phyloP scores from a whole-genome alignment of 2,329 filamentous ascomycete genomes.

The Ilyonectria mors-panacis region DNA sequence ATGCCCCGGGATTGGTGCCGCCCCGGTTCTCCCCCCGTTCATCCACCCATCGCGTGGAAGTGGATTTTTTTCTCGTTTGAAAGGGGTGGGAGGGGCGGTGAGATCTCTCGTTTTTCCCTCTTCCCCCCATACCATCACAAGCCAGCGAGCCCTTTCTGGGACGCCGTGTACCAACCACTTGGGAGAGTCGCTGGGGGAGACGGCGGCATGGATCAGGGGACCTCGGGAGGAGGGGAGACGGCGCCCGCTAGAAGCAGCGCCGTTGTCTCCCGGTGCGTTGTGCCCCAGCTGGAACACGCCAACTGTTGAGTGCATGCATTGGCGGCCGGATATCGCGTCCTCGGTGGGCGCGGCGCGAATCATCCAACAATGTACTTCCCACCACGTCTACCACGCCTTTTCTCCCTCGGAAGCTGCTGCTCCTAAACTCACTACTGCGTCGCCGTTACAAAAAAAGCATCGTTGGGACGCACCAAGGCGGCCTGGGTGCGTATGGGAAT shows the following conservation, averaged over 20 bases:
- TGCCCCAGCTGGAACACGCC: slow-evolving; percentile 33
- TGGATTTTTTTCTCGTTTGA: slow-evolving; percentile 4
- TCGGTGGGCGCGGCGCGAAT: slow-evolving; percentile 24
- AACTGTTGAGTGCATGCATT: slow-evolving; percentile 50
- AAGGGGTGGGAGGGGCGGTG: slow-evolving; percentile 30
- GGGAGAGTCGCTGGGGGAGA: neutral
- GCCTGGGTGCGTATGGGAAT: slow-evolving; percentile 29
- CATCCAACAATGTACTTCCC: slow-evolving; percentile 32
- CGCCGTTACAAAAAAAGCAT: neutral
- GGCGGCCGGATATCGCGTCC: slow-evolving; percentile 31
- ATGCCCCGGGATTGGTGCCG: slow-evolving; percentile 12
- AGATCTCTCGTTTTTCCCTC: slow-evolving; percentile 27
- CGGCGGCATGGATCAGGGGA: slow-evolving; percentile 18
- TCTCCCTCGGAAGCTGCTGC: neutral
- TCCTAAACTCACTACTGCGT: slow-evolving; percentile 1
- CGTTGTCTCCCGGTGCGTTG: slow-evolving; percentile 9
- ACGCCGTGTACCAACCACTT: slow-evolving; percentile 11
- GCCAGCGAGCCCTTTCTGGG: slow-evolving; percentile 5
- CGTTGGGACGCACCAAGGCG: neutral
- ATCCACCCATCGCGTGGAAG: slow-evolving; percentile 30
- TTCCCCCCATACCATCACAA: slow-evolving; percentile 6
- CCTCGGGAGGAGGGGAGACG: neutral
- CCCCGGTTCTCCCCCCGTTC: slow-evolving; percentile 21
- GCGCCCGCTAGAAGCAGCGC: slow-evolving; percentile 7
- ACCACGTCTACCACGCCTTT: slow-evolving; percentile 1